These are phyloP conservation scores for Plenodomus lindquistii DNA, from an alignment of 2,329 filamentous ascomycete species.

Conservation along the genomic window DNA sequence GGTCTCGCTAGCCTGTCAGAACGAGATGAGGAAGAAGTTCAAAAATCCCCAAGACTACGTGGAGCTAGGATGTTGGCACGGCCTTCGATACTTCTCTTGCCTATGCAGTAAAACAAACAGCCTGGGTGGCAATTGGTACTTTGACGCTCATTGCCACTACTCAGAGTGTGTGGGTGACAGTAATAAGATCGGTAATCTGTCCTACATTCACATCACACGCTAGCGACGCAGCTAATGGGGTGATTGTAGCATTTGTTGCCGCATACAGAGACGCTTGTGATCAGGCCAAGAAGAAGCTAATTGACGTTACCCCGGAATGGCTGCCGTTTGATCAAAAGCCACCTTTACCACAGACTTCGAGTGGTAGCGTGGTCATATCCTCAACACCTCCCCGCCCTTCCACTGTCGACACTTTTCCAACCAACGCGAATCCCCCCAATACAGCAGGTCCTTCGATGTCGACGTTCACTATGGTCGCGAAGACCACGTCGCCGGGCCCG, in stretches of 20 bases:
- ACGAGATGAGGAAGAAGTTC: not conserved
- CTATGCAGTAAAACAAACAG: constrained; percentile 2
- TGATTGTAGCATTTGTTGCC: constrained; percentile 6
- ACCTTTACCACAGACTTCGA: not conserved
- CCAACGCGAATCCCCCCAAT: not conserved
- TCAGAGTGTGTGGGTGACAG: constrained; percentile 3
- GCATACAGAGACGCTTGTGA: constrained; percentile 5
- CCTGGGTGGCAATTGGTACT: constrained; percentile 5
- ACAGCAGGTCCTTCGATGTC: not conserved
- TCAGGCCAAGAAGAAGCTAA: not conserved
- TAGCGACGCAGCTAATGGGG: constrained; percentile 1
- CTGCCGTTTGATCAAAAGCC: not conserved
- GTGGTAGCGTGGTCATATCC: too few species aligned
- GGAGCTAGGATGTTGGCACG: not conserved
- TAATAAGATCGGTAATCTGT: not conserved
- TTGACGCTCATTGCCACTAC: constrained; percentile 8
- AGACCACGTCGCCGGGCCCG: not conserved
- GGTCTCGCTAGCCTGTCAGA: constrained; percentile 7
- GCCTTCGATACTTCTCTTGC: constrained; percentile 1
- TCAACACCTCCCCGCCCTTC: not conserved
- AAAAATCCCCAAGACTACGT: not conserved
- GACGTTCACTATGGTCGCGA: not conserved
- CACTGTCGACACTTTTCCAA: not conserved
- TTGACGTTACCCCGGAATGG: constrained; percentile 9
- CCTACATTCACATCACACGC: not conserved